These are phyloP conservation scores for Calonectria crousiana DNA, from an alignment of 2,329 filamentous ascomycete species.

Conservation along the genomic window DNA sequence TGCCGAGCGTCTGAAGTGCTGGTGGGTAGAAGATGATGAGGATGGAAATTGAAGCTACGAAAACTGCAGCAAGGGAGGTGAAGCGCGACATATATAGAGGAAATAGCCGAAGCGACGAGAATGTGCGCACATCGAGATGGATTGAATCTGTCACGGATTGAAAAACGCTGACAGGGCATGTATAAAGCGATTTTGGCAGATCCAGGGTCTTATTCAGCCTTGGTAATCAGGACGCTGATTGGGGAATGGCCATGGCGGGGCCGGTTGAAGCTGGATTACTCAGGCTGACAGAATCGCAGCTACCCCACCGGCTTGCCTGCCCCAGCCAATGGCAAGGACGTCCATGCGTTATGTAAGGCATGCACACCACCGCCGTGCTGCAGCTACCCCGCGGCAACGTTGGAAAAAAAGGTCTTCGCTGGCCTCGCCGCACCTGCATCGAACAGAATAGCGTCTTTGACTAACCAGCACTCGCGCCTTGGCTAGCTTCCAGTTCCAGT, in stretches of 20 bases:
- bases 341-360: slow-evolving; percentile 28
- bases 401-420: background rate
- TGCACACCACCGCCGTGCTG: background rate
- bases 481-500: background rate
- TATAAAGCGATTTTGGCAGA: slow-evolving; percentile 26
- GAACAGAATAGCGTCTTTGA: background rate
- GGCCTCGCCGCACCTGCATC: background rate
- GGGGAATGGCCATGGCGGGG: slow-evolving; percentile 18
- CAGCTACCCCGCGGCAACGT: background rate
- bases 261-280: slow-evolving; percentile 6
- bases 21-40: slow-evolving; percentile 47
- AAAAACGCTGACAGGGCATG: slow-evolving; percentile 44
- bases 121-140: slow-evolving; percentile 31
- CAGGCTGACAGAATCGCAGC: slow-evolving; percentile 11
- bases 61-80: slow-evolving; percentile 48
- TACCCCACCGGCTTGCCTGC: background rate
- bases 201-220: slow-evolving; percentile 38
- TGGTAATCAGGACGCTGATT: slow-evolving; percentile 34
- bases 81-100: slow-evolving; percentile 55
- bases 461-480: background rate
- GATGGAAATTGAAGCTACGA: slow-evolving; percentile 54
- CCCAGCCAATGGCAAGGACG: background rate
- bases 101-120: slow-evolving; percentile 41
- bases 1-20: slow-evolving; percentile 34
- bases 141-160: slow-evolving; percentile 38